Base-by-base conservation (phyloP, 2,329 filamentous ascomycete genomes). In the Trichoderma sp. region DNA sequence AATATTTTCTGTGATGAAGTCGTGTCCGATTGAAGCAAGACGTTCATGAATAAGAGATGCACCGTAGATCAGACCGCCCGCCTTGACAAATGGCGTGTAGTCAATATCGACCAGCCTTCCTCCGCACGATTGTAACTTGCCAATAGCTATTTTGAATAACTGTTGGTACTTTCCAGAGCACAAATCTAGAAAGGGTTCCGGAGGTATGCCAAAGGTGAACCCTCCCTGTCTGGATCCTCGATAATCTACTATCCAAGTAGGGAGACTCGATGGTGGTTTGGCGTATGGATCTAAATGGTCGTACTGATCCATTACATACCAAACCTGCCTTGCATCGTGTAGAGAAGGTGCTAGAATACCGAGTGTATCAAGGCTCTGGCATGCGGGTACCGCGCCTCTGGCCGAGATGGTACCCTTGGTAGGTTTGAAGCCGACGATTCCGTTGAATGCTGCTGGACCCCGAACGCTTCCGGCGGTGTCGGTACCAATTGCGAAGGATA, bases 381-480 rank as follows among this genome's bases (percentile, higher is more conserved):
- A 61, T 26, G 66, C 66, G 6, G 56, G 66, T 9, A 69, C 56
- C 36, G 28, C 66, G 4, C 56, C 56, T 47, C 66, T 60, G 1
- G 66, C 66, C 7, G 66, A 69, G 8, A 69, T 61, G 8, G 66
- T 69, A 11, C 66, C 66, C 14, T 69, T 69, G 12, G 66, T 69
- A 3, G 66, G 66, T 9, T 74, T 69, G 66, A 61, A 69, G 51
- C 75, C 75, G 8, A 72, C 74, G 21, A 73, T 70, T 36, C 75
- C 74, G 6, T 73, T 75, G 11, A 76, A 60, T 21, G 75, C 75
- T 30, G 75, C 75, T 6, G 75, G 75, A 32, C 73, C 71, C 18
- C 74, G 72, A 26, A 67, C 24, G 11, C 74, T 75, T 18, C 75
- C 74, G 7, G 74, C 75, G 2, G 75, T 76, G 57, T 76, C 75